phyloP scores from a whole-genome alignment of 2,329 filamentous ascomycete genomes.

The Ilyonectria destructans region DNA sequence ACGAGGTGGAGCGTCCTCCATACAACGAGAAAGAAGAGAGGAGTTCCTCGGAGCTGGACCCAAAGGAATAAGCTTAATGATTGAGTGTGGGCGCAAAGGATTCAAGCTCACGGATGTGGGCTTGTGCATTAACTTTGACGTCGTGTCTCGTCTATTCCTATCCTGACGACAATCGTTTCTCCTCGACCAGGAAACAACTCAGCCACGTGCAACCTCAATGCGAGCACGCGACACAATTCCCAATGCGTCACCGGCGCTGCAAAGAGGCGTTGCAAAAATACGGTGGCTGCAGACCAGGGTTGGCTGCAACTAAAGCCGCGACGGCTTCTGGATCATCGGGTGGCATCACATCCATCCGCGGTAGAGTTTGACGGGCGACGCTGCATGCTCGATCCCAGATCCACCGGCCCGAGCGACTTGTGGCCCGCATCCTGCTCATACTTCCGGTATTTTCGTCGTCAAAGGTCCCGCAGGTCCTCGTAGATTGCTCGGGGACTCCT shows the following conservation, averaged over 20 bases:
- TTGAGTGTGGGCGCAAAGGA: not conserved
- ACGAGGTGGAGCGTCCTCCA: not conserved
- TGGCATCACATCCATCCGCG: not conserved
- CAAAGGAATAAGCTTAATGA: conserved; percentile 11
- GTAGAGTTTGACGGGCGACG: not conserved
- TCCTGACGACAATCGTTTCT: not conserved
- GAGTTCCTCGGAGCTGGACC: too few species aligned
- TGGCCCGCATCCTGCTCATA: not conserved
- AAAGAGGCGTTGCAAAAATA: conserved; percentile 21
- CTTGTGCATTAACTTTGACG: conserved; percentile 3
- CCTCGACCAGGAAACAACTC: not conserved
- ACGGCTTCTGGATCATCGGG: conserved; percentile 4
- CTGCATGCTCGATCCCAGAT: not conserved
- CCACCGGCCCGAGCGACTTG: conserved; percentile 18
- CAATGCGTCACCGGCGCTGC: conserved; percentile 41
- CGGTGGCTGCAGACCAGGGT: conserved; percentile 17
- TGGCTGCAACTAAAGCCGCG: conserved; percentile 21
- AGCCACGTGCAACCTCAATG: not conserved
- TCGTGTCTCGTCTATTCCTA: conserved; percentile 10
- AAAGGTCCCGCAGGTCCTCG: too few species aligned
- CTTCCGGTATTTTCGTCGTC: not conserved
- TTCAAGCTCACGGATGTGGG: not conserved
- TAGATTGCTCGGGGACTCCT: too few species aligned
- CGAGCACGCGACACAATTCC: conserved; percentile 43
- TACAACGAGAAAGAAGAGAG: not conserved